A percentile compares a stretch with the other conserved stretches of the same genome.
phyloP scores from a whole-genome alignment of 495 filamentous ascomycete genomes.

The Xylaria palmicola region DNA sequence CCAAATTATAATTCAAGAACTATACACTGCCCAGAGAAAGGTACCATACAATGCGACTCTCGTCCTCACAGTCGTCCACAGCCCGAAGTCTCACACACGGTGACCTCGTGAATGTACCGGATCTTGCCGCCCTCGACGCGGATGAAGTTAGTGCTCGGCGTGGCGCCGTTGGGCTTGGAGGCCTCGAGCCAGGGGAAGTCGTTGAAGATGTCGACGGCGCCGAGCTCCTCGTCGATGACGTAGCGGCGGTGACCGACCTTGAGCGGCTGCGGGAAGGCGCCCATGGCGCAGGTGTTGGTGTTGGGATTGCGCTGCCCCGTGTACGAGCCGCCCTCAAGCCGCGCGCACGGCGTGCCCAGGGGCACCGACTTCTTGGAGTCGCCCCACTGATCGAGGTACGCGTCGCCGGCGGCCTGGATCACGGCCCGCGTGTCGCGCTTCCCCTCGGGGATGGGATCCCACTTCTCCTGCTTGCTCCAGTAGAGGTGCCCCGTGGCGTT shows the following conservation, averaged over 20 bases:
- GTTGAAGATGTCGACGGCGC: constrained; percentile 42
- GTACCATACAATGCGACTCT: neutral
- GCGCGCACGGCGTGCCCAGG: constrained; percentile 46
- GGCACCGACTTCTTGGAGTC: constrained; percentile 43
- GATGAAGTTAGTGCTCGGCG: constrained; percentile 20
- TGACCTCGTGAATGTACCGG: constrained; percentile 40
- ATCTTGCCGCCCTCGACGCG: constrained; percentile 39
- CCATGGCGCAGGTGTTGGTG: constrained; percentile 39
- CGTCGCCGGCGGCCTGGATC: constrained; percentile 47
- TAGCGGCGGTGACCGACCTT: constrained; percentile 34
- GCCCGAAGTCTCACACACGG: constrained; percentile 20
- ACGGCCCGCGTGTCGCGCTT: constrained; percentile 37
- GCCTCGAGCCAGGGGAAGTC: constrained; percentile 41
- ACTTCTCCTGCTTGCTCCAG: constrained; percentile 40
- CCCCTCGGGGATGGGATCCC: constrained; percentile 38
- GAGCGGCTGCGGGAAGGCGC: constrained; percentile 14
- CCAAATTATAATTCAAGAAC: too few relatives aligned
- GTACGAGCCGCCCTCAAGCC: constrained; percentile 49
- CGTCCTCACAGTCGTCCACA: neutral
- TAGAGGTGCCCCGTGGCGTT: constrained; percentile 37
- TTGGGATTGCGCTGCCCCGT: constrained; percentile 26
- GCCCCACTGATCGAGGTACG: constrained; percentile 45
- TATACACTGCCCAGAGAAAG: neutral
- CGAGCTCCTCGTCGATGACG: constrained; percentile 47
- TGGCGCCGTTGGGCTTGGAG: constrained; percentile 20